Evolutionary conservation across 495 filamentous ascomycete species (phyloP), one percentile per base, ranked within the genome.

Genomic region (Penicillium paradoxum): DNA sequence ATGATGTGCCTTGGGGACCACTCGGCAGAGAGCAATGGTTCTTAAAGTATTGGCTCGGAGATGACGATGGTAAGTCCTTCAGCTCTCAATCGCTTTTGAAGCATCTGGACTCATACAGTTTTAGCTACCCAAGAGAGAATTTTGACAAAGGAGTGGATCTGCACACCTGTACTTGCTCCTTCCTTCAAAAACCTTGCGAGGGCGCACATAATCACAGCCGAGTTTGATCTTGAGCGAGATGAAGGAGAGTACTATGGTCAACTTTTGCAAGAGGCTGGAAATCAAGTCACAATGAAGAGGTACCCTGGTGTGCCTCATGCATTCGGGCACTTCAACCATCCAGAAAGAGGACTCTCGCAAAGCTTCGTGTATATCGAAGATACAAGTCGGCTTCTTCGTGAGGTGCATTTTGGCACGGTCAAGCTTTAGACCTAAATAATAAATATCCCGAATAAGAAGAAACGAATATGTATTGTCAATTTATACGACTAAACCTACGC

Each of bases 221-320:
- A 63, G 34, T 64, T 61, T 51, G 65, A 66, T 42, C 47, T 63
- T 6, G 55, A 64, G 38, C 51, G 65, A 1, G 62, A 66, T 44
- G 63, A 68, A 56, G 63, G 54, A 3, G 65, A 66, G 25, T 55
- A 51, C n/a, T 68, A 68, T 45, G 65, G 46, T 17, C 33, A 33
- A 7, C 47, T 57, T 10, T 21, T 68, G 19, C 14, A 41, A 11
- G 48, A 49, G 7, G 63, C 51, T 15, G 65, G 63, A 13, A 64
- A 57, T 21, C 24, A 54, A 13, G 65, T 68, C 37, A 60, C 53
- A 19, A 55, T 60, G 51, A 62, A 64, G 51, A 49, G 60, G 34
- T 66, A 63, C 24, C 10, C 43, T 0, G 65, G 63, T 1, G 48
- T 66, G 22, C 63, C 65, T 2, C 65, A 68, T 55, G 57, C 63